A percentile compares a stretch with the other conserved stretches of the same genome.
phyloP scores from a whole-genome alignment of 2,329 filamentous ascomycete species.

The Aspergillus ustus region DNA sequence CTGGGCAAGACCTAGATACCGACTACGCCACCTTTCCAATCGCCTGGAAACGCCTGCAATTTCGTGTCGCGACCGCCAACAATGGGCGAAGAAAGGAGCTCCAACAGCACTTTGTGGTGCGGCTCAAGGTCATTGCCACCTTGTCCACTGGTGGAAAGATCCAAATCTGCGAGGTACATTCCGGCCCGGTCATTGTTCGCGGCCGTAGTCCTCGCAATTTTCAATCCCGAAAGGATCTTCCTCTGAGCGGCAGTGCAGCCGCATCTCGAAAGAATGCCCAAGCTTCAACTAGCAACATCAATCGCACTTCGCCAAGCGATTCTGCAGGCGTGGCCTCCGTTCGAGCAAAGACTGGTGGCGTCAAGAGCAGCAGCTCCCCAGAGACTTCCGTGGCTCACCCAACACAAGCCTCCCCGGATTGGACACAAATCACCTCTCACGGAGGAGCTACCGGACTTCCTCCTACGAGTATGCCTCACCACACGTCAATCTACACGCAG shows the following conservation, averaged over 20 bases:
- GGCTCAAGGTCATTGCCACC: slow-evolving; percentile 83
- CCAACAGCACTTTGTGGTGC: slow-evolving; percentile 92
- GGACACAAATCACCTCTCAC: slow-evolving; percentile 41
- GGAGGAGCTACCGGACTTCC: slow-evolving; percentile 24
- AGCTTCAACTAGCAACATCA: slow-evolving; percentile 29
- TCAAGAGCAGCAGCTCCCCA: slow-evolving; percentile 43
- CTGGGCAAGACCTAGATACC: slow-evolving; percentile 71
- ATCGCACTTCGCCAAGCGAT: slow-evolving; percentile 38
- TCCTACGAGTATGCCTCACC: slow-evolving; percentile 30
- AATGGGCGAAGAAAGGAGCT: slow-evolving; percentile 93
- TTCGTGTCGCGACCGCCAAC: slow-evolving; percentile 93
- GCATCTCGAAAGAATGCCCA: slow-evolving; percentile 74
- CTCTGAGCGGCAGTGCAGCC: slow-evolving; percentile 77
- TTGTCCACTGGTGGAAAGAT: slow-evolving; percentile 82
- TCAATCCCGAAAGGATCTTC: slow-evolving; percentile 89
- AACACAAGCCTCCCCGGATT: slow-evolving; percentile 39
- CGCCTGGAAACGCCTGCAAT: slow-evolving; percentile 91
- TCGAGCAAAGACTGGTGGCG: slow-evolving; percentile 33
- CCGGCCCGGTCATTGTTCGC: slow-evolving; percentile 89
- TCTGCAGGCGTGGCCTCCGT: slow-evolving; percentile 34
- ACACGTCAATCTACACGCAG: slow-evolving; percentile 51
- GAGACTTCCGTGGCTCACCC: slow-evolving; percentile 34
- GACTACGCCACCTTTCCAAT: slow-evolving; percentile 91
- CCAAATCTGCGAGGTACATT: slow-evolving; percentile 80
- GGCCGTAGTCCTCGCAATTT: slow-evolving; percentile 94